A percentile compares a stretch with the other conserved stretches of the same genome.
Conservation (phyloP, 257 asterid genomes). For the Scutellaria baicalensis region DNA sequence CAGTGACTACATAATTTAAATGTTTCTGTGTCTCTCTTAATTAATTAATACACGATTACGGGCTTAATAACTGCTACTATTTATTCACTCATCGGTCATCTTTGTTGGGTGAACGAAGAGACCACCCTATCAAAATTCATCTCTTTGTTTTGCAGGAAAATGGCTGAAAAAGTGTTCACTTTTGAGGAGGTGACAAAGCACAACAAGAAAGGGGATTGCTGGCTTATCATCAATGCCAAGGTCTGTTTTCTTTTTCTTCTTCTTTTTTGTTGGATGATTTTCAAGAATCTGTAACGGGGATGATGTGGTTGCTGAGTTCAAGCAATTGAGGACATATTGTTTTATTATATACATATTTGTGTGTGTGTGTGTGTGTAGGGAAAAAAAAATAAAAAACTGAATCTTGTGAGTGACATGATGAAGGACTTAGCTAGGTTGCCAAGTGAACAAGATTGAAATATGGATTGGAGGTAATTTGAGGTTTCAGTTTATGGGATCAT, state of each 20-base stretch:
- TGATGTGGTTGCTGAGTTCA: no score
- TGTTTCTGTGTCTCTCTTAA: not conserved
- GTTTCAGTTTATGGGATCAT: no score
- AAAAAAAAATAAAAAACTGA: no score
- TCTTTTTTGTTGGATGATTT: not conserved
- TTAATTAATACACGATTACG: not conserved
- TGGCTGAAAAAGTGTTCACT: constrained; percentile 32
- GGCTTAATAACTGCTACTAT: not conserved
- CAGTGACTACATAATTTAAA: no score
- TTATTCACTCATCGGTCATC: not conserved
- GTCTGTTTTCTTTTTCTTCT: constrained; percentile 10
- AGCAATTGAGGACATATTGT: not conserved
- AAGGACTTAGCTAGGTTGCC: no score
- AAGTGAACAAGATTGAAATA: no score
- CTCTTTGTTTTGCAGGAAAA: no score
- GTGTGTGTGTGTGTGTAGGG: no score
- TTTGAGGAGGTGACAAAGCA: constrained; percentile 49
- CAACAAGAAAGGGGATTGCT: constrained; percentile 46
- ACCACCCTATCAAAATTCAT: no score
- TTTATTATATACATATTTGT: not conserved
- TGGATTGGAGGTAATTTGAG: no score
- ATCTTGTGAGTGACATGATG: no score
- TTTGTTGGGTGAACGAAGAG: not conserved
- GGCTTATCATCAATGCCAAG: constrained; percentile 64
- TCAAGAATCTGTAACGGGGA: not conserved